Percentiles rank a stretch among this genome's conserved stretches.
phyloP scores from a whole-genome alignment of 2,329 filamentous ascomycete genomes.

The Raffaelea arxii region DNA sequence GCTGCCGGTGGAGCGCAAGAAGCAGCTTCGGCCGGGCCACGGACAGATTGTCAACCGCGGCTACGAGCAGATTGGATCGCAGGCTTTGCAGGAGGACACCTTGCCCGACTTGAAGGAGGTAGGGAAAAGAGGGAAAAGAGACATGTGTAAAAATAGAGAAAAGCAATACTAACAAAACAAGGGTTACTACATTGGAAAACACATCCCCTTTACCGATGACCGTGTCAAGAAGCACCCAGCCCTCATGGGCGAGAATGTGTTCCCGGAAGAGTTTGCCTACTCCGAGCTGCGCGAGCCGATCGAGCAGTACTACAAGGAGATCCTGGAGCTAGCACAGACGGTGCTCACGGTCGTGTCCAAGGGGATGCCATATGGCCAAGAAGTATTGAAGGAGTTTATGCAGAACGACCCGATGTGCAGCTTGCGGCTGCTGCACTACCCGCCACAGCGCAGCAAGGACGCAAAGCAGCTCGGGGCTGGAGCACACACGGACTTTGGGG shows the following conservation, averaged over 20 bases:
- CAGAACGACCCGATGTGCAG: slow-evolving; percentile 30
- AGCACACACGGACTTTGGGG: slow-evolving; percentile 45
- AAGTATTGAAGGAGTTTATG: slow-evolving; percentile 32
- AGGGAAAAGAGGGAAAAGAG: neutral
- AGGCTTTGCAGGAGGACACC: slow-evolving; percentile 32
- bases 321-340: slow-evolving; percentile 27
- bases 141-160: neutral
- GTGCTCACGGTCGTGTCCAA: slow-evolving; percentile 32
- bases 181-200: slow-evolving; percentile 29
- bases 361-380: slow-evolving; percentile 29
- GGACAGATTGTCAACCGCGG: slow-evolving; percentile 27
- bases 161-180: neutral
- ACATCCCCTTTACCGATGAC: slow-evolving; percentile 20
- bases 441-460: slow-evolving; percentile 25
- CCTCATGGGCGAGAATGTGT: slow-evolving; percentile 29
- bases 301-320: slow-evolving; percentile 29
- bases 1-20: slow-evolving; percentile 35
- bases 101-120: slow-evolving; percentile 30
- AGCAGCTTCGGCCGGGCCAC: slow-evolving; percentile 21
- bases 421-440: slow-evolving; percentile 39
- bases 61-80: slow-evolving; percentile 37
- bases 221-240: slow-evolving; percentile 27
- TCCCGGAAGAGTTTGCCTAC: slow-evolving; percentile 15
- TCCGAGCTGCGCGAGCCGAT: slow-evolving; percentile 25
- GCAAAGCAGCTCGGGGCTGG: slow-evolving; percentile 27